Percentiles rank a stretch among this genome's conserved stretches.
These are phyloP conservation scores for Kluyveromyces marxianus DNA, from an alignment of 1,139 yeast species.

Conservation along the genomic window DNA sequence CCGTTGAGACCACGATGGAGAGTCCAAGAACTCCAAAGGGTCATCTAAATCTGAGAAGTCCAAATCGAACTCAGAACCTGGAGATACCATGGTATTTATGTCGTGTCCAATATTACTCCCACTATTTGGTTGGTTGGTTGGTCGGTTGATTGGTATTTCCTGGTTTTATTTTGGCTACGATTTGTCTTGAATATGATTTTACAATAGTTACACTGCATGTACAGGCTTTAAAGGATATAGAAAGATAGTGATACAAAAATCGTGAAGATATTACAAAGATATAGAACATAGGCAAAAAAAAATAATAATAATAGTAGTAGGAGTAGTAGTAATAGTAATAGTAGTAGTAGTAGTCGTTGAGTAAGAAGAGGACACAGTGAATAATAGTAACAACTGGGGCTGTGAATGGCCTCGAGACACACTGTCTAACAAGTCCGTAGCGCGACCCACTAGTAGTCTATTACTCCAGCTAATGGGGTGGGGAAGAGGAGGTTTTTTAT, in stretches of 20 bases:
- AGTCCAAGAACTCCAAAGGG: not conserved
- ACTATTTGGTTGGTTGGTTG: too few species aligned
- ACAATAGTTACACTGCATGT: not conserved
- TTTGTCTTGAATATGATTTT: not conserved
- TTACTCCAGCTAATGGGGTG: too few species aligned
- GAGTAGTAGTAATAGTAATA: not conserved
- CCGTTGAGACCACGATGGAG: constrained; percentile 1
- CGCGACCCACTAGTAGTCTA: too few species aligned
- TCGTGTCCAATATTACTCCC: too few species aligned
- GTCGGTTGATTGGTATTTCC: too few species aligned
- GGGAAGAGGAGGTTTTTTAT: too few species aligned
- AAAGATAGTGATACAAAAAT: not conserved
- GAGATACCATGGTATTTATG: not conserved
- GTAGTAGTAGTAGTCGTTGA: not conserved
- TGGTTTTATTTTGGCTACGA: too few species aligned
- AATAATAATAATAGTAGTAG: not conserved
- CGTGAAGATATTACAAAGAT: not conserved
- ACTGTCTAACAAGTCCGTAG: too few species aligned
- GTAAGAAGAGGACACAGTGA: too few species aligned
- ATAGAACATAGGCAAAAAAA: not conserved
- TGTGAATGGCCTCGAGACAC: too few species aligned
- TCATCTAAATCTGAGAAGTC: constrained; percentile 4
- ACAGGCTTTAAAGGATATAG: not conserved
- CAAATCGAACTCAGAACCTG: constrained; percentile 3
- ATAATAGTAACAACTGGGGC: too few species aligned